phyloP scores from a whole-genome alignment of 495 filamentous ascomycete genomes.

The Bombardia bombarda region DNA sequence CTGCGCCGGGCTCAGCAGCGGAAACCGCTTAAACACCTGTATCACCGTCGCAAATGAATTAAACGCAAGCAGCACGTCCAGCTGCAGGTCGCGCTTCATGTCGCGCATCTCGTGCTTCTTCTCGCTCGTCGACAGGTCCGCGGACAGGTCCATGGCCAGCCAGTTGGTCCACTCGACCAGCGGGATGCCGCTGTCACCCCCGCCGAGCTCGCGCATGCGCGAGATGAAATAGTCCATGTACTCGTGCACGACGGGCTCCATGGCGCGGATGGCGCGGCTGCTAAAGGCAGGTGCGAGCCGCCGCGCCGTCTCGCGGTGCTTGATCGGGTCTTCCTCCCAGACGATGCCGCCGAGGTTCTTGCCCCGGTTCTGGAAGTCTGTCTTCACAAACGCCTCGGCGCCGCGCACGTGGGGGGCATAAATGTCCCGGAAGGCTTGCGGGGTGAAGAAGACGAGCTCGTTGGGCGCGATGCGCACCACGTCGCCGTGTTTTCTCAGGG shows the following conservation, averaged over 20 bases:
- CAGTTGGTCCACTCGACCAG: conserved; percentile 14
- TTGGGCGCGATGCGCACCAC: conserved; percentile 43
- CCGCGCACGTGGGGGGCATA: neutral
- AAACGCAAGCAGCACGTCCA: neutral
- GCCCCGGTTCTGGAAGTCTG: conserved; percentile 12
- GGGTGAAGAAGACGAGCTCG: conserved; percentile 36
- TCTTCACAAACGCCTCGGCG: conserved; percentile 7
- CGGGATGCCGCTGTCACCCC: conserved; percentile 2
- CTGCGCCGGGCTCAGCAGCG: conserved; percentile 12
- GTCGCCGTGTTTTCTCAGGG: conserved; percentile 40
- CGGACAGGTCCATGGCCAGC: conserved; percentile 15
- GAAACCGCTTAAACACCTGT: conserved; percentile 18
- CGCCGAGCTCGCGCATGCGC: conserved; percentile 14
- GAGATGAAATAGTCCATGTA: conserved; percentile 14
- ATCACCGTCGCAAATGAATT: no score
- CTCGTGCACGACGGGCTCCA: conserved; percentile 12
- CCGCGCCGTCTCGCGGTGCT: conserved; percentile 10
- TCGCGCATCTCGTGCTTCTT: conserved; percentile 13
- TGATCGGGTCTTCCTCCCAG: conserved; percentile 14
- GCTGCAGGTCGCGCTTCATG: no score
- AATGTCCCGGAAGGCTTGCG: conserved; percentile 7
- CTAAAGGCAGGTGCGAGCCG: conserved; percentile 15
- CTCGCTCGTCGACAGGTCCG: conserved; percentile 13
- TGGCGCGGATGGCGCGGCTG: conserved; percentile 8
- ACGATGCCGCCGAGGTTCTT: conserved; percentile 7